Evolutionary conservation across 192 early-diverging fungal species (phyloP).

Genomic region (Coemansia sp.): DNA sequence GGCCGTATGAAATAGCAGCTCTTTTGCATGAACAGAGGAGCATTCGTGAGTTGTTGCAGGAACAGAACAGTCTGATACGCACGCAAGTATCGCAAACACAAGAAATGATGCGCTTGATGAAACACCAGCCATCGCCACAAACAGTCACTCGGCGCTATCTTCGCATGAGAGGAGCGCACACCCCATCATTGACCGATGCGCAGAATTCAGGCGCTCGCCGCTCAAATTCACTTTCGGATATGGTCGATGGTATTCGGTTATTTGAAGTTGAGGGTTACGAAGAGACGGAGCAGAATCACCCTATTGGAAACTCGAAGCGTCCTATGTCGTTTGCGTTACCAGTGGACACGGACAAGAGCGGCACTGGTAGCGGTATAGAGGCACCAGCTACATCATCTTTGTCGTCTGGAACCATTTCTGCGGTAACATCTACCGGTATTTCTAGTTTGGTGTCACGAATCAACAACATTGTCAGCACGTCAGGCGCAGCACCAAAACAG

Average conservation of each 20-base stretch:
- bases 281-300: constrained; percentile 35
- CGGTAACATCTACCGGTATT: constrained; percentile 23
- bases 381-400: not conserved
- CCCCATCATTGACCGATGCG: constrained; percentile 17
- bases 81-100: constrained; percentile 48
- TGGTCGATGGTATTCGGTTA: constrained; percentile 44
- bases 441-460: constrained; percentile 40
- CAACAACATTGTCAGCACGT: constrained; percentile 30
- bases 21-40: constrained; percentile 49
- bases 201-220: constrained; percentile 24
- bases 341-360: not conserved
- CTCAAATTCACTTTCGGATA: constrained; percentile 50
- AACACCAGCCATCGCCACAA: constrained; percentile 42
- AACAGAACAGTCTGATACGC: constrained; percentile 47
- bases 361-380: constrained; percentile 3
- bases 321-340: constrained; percentile 29
- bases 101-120: constrained; percentile 41
- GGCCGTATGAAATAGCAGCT: constrained; percentile 20
- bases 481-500: constrained; percentile 3
- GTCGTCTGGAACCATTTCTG: constrained; percentile 1
- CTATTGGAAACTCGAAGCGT: not conserved
- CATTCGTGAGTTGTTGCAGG: constrained; percentile 42
- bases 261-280: constrained; percentile 55
- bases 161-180: constrained; percentile 46
- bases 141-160: constrained; percentile 47